Evolutionary conservation across 768 basidiomycete species (phyloP), one percentile per base, ranked within the genome.

Genomic region (Boletus vinaceobasis): DNA sequence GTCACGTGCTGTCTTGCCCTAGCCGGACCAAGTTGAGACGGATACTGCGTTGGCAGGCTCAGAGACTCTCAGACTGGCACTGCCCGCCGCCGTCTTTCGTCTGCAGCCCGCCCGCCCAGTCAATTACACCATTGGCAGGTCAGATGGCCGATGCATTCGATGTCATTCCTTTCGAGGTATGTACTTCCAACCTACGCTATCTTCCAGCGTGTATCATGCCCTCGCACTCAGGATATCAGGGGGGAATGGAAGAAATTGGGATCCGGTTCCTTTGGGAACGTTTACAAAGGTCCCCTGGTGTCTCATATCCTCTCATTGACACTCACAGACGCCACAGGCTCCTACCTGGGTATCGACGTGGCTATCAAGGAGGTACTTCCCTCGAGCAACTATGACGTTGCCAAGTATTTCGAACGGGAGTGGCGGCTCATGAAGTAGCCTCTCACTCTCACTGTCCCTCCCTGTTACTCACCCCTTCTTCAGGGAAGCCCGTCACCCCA

Each of bases 331-430:
- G 29, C 38, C 15, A n/a, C 63, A 91, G 93, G 88, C 3, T 81
- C 73, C 29, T 99, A 99, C 74, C 86, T 99, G 35, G 97, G 97
- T 8, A 91, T 97, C 60, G 91, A 97, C 60, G 90, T 97, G 35
- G 94, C 94, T 33, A 92, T 98, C 72, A 97, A 97, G 71, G 95
- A 98, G 74, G 93, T 98, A 4, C 78, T 97, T 8, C 93, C 93
- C 1, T 93, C 90, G 21, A 88, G 74, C 6, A 91, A 90, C 54
- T 98, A 98, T 72, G 93, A 97, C 63, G 93, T 97, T 35, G 81
- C 87, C 63, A 99, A 99, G 73, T 98, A 99, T 75, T 96, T 98
- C 70, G 92, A 96, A 66, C 83, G 96, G n/a, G 96, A 99, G 79
- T 97, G 94, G 92, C 81, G 91, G 31, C 82, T 98, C 31, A 97